A percentile compares a stretch with the other conserved stretches of the same genome.
Evolutionary conservation across 306 rosid genomes (phyloP).

Genomic region (Heteromeles arbutifolia): DNA sequence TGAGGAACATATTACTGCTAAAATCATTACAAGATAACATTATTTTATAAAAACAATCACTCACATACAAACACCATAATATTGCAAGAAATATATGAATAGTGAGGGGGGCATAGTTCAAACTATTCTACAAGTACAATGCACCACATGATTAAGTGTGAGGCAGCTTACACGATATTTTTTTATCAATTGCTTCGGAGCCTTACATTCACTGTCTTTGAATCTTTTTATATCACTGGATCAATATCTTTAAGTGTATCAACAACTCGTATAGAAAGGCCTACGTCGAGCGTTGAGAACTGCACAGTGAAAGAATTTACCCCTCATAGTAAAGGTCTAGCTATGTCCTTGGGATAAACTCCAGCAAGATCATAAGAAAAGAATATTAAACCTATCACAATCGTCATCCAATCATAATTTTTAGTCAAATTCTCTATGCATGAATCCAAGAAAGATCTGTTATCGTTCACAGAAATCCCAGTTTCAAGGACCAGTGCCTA

Average conservation of each 20-base stretch:
- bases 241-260: background rate
- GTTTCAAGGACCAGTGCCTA: background rate
- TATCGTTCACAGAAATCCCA: background rate
- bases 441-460: background rate
- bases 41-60: background rate
- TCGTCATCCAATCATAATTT: background rate
- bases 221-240: background rate
- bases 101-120: background rate
- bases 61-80: background rate
- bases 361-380: background rate
- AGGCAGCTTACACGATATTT: background rate
- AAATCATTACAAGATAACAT: background rate
- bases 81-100: background rate
- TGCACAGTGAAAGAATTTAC: background rate
- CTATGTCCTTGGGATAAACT: background rate
- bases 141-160: background rate
- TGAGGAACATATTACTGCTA: background rate
- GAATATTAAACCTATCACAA: background rate
- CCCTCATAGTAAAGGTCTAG: background rate
- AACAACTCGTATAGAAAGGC: background rate
- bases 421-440: background rate
- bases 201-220: background rate
- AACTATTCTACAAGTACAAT: background rate
- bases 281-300: background rate
- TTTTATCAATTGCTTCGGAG: background rate